Percentiles rank a stretch among this genome's conserved stretches.
These are phyloP conservation scores for Cystobasidium slooffiae DNA, from an alignment of 1,284 basidiomycete species.

Conservation along the genomic window DNA sequence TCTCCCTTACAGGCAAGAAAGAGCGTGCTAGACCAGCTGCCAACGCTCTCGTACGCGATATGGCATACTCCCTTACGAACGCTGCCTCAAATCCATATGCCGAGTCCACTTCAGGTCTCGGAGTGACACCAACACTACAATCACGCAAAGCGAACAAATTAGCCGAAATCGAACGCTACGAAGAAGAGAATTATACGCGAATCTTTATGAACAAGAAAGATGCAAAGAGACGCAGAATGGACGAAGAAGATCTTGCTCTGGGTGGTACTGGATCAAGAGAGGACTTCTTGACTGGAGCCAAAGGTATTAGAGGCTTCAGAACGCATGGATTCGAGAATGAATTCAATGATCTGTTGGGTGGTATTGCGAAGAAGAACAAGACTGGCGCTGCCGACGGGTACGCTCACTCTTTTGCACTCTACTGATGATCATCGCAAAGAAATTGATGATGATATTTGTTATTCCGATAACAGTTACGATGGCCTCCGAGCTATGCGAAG, in stretches of 20 bases:
- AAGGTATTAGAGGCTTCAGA: slow-evolving; percentile 58
- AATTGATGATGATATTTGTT: neutral
- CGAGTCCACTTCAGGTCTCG: slow-evolving; percentile 78
- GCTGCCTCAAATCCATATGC: slow-evolving; percentile 63
- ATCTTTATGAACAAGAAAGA: slow-evolving; percentile 91
- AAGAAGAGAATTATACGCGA: slow-evolving; percentile 94
- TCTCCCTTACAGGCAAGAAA: slow-evolving; percentile 56
- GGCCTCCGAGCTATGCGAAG: slow-evolving; percentile 35
- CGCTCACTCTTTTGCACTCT: neutral
- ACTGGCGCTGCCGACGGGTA: slow-evolving; percentile 40
- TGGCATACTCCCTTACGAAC: slow-evolving; percentile 62
- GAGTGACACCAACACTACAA: slow-evolving; percentile 54
- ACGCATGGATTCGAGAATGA: slow-evolving; percentile 55
- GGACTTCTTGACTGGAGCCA: slow-evolving; percentile 45
- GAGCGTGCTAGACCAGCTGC: slow-evolving; percentile 41
- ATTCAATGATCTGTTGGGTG: slow-evolving; percentile 58
- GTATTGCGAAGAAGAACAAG: slow-evolving; percentile 46
- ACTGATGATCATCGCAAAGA: neutral
- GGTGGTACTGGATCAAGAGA: slow-evolving; percentile 61
- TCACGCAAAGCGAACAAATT: slow-evolving; percentile 76
- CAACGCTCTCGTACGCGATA: slow-evolving; percentile 51
- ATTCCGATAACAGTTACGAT: slow-evolving; percentile 24
- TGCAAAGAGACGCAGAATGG: slow-evolving; percentile 71
- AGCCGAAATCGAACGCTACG: slow-evolving; percentile 82
- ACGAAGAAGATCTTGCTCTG: slow-evolving; percentile 91